Evolutionary conservation across 371 early-diverging fungal genomes (phyloP), one percentile per base, ranked within the genome.

Genomic region (Mucor indicus): DNA sequence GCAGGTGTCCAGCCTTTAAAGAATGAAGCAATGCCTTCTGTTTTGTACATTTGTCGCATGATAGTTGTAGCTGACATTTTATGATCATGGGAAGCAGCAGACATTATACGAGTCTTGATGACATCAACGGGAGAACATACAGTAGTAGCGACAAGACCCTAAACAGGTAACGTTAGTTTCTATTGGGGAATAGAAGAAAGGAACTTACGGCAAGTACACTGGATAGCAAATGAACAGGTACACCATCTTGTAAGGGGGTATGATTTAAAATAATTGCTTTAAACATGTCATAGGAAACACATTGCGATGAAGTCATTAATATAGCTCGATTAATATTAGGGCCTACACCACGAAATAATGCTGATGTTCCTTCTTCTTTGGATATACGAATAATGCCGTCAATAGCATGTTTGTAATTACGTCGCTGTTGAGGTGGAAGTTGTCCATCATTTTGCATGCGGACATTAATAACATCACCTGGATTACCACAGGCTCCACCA

Each of bases 1-100:
- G 89, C 83, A 16, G 92, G 90, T 20, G 83, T 75, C 93, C 92
- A 93, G 25, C 96, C 96, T 68, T 90, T 91, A 60, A 92, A 90
- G 42, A 95, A 62, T 5, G 91, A 89, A 17, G 48, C n/a, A 0
- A 80, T 50, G 1, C 96, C 96, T 72, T 95, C 96, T 3, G 68
- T 64, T 24, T 61, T 55, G 5, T 77, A 62, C 60, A 89, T 89
- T 33, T 79, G 69, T 2, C 67, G 55, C 62, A 84, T 67, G 15
- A 85, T 83, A 27, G 70, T 67, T 4, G 70, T 38, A 21, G 80
- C 53, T 11, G 70, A 48, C 53, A 65, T 49, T 51, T 59, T 47
- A 31, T 48, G 40, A 33, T 59, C 62, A 31, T 38, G 32, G 23
- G 61, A 43, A 30, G 53, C 51, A n/a, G 77, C 75, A 56, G 83